Evolutionary conservation across 1,284 basidiomycete genomes (phyloP).

Genomic region (Apiotrichum siamense): DNA sequence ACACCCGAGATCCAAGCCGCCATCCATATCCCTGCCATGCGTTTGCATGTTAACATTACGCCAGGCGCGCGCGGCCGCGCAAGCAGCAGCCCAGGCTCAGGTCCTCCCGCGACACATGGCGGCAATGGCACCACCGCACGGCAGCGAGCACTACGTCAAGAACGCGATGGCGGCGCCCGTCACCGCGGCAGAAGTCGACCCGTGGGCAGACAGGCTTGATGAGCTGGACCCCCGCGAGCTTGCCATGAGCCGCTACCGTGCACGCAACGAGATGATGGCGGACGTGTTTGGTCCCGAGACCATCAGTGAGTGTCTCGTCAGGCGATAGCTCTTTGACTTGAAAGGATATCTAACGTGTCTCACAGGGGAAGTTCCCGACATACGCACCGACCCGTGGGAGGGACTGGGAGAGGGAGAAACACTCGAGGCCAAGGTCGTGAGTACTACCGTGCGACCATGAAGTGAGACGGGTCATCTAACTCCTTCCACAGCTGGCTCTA

Average conservation of each 20-base stretch:
- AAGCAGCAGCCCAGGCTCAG: conserved; percentile 6
- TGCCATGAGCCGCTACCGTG: conserved; percentile 40
- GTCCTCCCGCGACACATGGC: conserved; percentile 7
- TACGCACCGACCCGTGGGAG: conserved; percentile 28
- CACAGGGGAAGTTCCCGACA: conserved; percentile 10
- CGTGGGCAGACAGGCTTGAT: conserved; percentile 42
- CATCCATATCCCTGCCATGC: background rate
- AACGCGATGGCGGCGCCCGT: conserved; percentile 19
- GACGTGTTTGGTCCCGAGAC: conserved; percentile 42
- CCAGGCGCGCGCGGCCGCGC: background rate
- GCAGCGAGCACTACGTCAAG: conserved; percentile 28
- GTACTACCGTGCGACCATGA: conserved; percentile 4
- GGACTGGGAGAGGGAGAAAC: conserved; percentile 33
- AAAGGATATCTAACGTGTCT: too few species aligned
- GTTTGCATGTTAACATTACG: too few species aligned
- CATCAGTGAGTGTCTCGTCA: conserved; percentile 28
- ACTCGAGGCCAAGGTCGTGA: conserved; percentile 40
- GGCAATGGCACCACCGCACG: background rate
- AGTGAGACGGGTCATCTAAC: too few species aligned
- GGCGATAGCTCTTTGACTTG: background rate
- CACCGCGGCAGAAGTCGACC: conserved; percentile 20
- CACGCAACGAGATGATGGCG: conserved; percentile 37
- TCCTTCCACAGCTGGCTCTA: conserved; percentile 15
- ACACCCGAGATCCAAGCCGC: background rate
- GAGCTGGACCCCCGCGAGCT: conserved; percentile 41